Evolutionary conservation across 495 filamentous ascomycete genomes (phyloP).

Genomic region (Lasiosphaeriaceae sp.): DNA sequence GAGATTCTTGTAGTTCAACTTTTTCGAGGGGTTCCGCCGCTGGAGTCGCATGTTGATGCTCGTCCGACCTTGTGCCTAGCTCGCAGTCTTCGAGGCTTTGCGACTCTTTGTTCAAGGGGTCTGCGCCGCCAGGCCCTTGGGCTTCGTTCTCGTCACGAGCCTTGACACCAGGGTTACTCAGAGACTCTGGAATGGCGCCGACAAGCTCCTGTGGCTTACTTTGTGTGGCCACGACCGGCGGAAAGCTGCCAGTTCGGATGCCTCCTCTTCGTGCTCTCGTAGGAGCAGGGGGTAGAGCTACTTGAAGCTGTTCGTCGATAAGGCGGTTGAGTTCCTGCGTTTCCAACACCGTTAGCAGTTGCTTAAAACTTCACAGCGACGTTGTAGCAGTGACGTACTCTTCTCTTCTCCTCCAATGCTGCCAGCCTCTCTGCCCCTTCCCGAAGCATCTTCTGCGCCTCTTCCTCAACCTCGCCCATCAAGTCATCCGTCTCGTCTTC

Average conservation of each 20-base stretch:
- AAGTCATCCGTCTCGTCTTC: conserved; percentile 28
- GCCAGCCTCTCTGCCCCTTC: conserved; percentile 25
- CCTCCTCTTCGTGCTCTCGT: conserved; percentile 13
- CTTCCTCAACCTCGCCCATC: conserved; percentile 29
- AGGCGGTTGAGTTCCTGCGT: conserved; percentile 33
- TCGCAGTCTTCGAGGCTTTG: too few relatives aligned
- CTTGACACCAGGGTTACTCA: conserved; percentile 14
- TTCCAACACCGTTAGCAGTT: neutral
- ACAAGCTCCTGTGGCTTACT: conserved; percentile 14
- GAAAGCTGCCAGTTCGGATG: conserved; percentile 1
- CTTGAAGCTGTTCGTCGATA: conserved; percentile 33
- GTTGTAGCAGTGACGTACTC: conserved; percentile 14
- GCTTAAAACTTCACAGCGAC: too few relatives aligned
- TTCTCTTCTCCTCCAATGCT: conserved; percentile 29
- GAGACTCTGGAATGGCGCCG: neutral
- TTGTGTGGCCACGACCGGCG: conserved; percentile 8
- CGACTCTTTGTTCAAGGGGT: too few relatives aligned
- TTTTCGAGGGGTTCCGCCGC: too few relatives aligned
- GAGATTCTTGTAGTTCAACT: too few relatives aligned
- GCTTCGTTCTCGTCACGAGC: conserved; percentile 10
- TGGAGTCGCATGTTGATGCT: too few relatives aligned
- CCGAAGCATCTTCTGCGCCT: conserved; percentile 16
- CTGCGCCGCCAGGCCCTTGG: too few relatives aligned
- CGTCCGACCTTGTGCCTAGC: too few relatives aligned
- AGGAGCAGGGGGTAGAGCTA: conserved; percentile 14